Percentiles rank a stretch among this genome's conserved stretches.
These are phyloP conservation scores for Beauveria pseudobassiana DNA, from an alignment of 2,329 filamentous ascomycete genomes.

Conservation along the genomic window DNA sequence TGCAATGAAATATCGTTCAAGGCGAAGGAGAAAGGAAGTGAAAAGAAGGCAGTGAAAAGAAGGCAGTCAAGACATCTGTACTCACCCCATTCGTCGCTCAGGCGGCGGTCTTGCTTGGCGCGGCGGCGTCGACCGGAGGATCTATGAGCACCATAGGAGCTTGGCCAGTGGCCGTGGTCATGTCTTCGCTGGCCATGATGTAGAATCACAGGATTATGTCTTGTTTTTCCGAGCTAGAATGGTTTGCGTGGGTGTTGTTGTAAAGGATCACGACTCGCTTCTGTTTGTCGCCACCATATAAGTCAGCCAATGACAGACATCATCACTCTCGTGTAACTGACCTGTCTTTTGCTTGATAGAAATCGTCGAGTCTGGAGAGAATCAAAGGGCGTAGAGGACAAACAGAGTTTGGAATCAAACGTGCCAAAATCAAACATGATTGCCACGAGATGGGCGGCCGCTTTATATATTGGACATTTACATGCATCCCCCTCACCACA, in stretches of 20 bases:
- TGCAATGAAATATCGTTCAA: not conserved
- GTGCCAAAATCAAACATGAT: not conserved
- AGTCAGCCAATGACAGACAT: too few species aligned
- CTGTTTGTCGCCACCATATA: too few species aligned
- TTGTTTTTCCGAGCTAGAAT: too few species aligned
- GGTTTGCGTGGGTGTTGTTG: too few species aligned
- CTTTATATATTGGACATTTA: slow-evolving; percentile 3
- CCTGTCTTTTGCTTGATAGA: too few species aligned
- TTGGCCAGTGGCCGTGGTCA: slow-evolving; percentile 14
- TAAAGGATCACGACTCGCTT: too few species aligned
- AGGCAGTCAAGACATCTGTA: slow-evolving; percentile 1
- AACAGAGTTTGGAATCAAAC: not conserved
- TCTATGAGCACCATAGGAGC: slow-evolving; percentile 21
- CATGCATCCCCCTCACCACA: not conserved
- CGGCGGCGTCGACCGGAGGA: slow-evolving; percentile 19
- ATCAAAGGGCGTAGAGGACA: too few species aligned
- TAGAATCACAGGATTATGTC: not conserved
- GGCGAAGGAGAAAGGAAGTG: not conserved
- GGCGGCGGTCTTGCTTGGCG: slow-evolving; percentile 25
- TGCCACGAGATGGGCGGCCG: not conserved
- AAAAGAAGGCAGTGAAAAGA: not conserved
- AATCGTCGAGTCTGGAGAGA: too few species aligned
- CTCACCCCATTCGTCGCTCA: slow-evolving; percentile 44
- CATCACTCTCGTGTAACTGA: too few species aligned
- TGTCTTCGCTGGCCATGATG: slow-evolving; percentile 18